These are phyloP conservation scores for Choiromyces venosus DNA, from an alignment of 495 filamentous ascomycete species.

Conservation along the genomic window DNA sequence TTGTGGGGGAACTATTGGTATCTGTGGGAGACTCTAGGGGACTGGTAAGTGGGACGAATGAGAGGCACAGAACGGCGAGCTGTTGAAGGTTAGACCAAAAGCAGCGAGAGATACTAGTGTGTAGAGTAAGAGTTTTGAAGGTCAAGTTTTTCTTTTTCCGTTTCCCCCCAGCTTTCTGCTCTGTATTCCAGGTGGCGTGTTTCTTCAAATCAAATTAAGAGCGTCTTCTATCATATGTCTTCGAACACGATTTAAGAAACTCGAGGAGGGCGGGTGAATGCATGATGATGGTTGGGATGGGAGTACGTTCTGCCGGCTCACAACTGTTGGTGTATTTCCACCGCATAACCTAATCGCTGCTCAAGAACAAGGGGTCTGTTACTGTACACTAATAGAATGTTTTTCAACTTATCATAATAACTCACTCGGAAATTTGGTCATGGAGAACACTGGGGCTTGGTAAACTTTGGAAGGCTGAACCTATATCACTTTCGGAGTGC, in stretches of 20 bases:
- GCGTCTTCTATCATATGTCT: background rate
- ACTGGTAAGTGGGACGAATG: background rate
- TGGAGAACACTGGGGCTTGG: background rate
- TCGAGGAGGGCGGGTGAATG: background rate
- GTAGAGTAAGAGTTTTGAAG: background rate
- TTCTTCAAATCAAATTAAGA: background rate
- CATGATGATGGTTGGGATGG: background rate
- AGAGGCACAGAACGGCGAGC: background rate
- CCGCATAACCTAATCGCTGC: background rate
- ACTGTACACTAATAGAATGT: background rate
- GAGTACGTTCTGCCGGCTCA: background rate
- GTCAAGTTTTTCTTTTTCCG: background rate
- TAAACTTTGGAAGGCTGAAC: background rate
- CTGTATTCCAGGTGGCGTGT: background rate
- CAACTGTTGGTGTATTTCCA: background rate
- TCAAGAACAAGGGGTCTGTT: background rate
- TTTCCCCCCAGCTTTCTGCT: background rate
- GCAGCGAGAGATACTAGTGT: background rate
- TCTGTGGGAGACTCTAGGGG: background rate
- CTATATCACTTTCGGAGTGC: background rate
- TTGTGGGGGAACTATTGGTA: background rate
- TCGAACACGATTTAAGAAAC: background rate
- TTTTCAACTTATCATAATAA: background rate
- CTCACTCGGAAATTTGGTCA: background rate
- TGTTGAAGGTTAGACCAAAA: background rate